A percentile compares a stretch with the other conserved stretches of the same genome.
These are phyloP conservation scores for Datura wrightii DNA, from an alignment of 257 asterid genomes.

Conservation along the genomic window DNA sequence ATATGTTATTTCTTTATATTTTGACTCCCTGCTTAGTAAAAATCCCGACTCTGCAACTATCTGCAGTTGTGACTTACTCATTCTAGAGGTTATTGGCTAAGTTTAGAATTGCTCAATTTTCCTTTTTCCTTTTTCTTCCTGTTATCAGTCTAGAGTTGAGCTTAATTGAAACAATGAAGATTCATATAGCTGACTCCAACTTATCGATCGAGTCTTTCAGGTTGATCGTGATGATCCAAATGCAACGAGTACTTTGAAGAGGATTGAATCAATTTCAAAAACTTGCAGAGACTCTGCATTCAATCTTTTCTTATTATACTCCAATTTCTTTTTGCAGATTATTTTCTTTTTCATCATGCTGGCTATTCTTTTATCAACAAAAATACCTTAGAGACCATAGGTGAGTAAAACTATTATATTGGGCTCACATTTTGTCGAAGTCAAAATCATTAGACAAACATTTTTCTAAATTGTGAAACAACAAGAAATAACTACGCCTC, in stretches of 20 bases:
- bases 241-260: constrained; percentile 66
- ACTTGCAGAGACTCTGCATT: constrained; percentile 55
- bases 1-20: background rate
- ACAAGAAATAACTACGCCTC: too few species aligned
- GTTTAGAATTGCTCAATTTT: background rate
- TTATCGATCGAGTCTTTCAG: constrained; percentile 39
- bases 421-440: background rate
- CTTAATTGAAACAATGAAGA: too few species aligned
- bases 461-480: background rate
- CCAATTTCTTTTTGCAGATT: constrained; percentile 54
- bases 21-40: background rate
- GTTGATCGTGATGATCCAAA: constrained; percentile 77
- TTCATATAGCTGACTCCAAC: background rate
- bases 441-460: background rate
- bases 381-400: background rate
- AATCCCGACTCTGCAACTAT: background rate
- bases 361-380: constrained; percentile 42
- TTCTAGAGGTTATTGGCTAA: background rate
- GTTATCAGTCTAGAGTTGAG: background rate
- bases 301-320: constrained; percentile 22
- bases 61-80: background rate
- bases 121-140: background rate
- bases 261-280: constrained; percentile 64
- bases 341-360: constrained; percentile 57
- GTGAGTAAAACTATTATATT: background rate